Percentiles rank a stretch among this genome's conserved stretches.
phyloP scores from a whole-genome alignment of 2,329 filamentous ascomycete genomes.

The Cadophora gregata region DNA sequence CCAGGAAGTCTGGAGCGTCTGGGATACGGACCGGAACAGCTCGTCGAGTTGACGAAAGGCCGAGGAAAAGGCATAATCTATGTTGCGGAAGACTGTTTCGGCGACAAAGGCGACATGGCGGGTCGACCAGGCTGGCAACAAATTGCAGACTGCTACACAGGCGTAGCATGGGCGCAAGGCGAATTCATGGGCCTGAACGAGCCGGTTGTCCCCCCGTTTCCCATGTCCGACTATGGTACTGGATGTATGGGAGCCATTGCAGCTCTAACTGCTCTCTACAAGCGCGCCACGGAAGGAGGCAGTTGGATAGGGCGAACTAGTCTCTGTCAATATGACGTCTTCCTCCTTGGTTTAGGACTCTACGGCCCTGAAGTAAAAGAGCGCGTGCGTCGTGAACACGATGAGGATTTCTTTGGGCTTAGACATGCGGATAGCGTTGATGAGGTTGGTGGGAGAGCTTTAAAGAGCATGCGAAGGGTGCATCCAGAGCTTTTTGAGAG shows the following conservation, averaged over 20 bases:
- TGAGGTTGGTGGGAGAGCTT: slow-evolving; percentile 40
- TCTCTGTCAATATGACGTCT: slow-evolving; percentile 71
- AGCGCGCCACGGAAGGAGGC: slow-evolving; percentile 66
- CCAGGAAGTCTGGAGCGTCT: slow-evolving; percentile 68
- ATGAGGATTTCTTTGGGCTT: slow-evolving; percentile 38
- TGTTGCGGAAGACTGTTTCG: slow-evolving; percentile 75
- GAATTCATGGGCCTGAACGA: slow-evolving; percentile 64
- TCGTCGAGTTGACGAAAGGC: slow-evolving; percentile 57
- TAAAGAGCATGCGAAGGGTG: slow-evolving; percentile 40
- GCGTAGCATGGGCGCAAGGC: slow-evolving; percentile 54
- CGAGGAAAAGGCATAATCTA: slow-evolving; percentile 70
- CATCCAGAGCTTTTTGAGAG: slow-evolving; percentile 44
- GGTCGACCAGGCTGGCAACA: slow-evolving; percentile 73
- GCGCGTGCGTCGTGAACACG: slow-evolving; percentile 38
- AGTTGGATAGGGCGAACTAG: slow-evolving; percentile 70
- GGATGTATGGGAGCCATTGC: slow-evolving; percentile 75
- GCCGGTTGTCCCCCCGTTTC: slow-evolving; percentile 69
- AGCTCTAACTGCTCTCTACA: slow-evolving; percentile 67
- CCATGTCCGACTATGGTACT: slow-evolving; percentile 71
- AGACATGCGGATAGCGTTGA: slow-evolving; percentile 44
- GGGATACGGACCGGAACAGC: slow-evolving; percentile 64
- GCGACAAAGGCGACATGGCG: slow-evolving; percentile 67
- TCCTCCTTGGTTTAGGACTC: slow-evolving; percentile 65
- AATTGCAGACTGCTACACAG: slow-evolving; percentile 61
- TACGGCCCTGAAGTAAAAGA: slow-evolving; percentile 59